A percentile compares a stretch with the other conserved stretches of the same genome.
Conservation (phyloP, 768 basidiomycete species). For the Kwoniella sp. region DNA sequence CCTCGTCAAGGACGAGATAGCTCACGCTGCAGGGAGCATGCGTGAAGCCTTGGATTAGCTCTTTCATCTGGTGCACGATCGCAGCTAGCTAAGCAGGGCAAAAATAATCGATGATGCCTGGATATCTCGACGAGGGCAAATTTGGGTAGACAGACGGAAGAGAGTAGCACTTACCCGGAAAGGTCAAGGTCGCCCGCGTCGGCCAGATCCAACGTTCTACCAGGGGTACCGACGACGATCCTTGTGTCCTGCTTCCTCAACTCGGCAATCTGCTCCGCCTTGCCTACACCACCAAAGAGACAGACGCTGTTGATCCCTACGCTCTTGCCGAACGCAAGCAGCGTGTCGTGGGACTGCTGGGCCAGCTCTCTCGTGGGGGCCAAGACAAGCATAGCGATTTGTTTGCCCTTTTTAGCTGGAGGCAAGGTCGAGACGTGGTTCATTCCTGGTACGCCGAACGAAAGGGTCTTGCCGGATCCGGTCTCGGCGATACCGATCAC, state of each 20-base stretch:
- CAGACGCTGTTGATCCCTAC: constrained; percentile 76
- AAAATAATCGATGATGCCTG: background rate
- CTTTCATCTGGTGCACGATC: too few relatives aligned
- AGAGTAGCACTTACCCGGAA: constrained; percentile 63
- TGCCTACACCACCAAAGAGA: constrained; percentile 92
- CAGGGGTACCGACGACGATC: constrained; percentile 94
- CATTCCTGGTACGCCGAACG: constrained; percentile 91
- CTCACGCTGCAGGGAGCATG: constrained; percentile 66
- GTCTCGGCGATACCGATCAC: constrained; percentile 97
- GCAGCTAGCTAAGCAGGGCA: too few relatives aligned
- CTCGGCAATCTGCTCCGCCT: constrained; percentile 74
- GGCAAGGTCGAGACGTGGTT: constrained; percentile 62
- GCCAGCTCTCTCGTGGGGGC: constrained; percentile 97
- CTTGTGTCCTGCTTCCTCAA: constrained; percentile 65
- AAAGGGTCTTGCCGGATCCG: constrained; percentile 88
- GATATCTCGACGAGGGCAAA: background rate
- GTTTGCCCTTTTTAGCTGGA: constrained; percentile 30
- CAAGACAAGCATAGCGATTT: constrained; percentile 67
- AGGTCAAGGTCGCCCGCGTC: constrained; percentile 83
- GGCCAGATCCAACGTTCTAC: constrained; percentile 87
- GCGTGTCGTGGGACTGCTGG: constrained; percentile 86
- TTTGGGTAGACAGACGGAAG: background rate
- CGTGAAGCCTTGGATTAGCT: too few relatives aligned
- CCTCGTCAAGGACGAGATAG: constrained; percentile 94
- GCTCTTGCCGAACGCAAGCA: constrained; percentile 72